A percentile compares a stretch with the other conserved stretches of the same genome.
Evolutionary conservation across 495 filamentous ascomycete genomes (phyloP).

Genomic region (Neurospora sp.): DNA sequence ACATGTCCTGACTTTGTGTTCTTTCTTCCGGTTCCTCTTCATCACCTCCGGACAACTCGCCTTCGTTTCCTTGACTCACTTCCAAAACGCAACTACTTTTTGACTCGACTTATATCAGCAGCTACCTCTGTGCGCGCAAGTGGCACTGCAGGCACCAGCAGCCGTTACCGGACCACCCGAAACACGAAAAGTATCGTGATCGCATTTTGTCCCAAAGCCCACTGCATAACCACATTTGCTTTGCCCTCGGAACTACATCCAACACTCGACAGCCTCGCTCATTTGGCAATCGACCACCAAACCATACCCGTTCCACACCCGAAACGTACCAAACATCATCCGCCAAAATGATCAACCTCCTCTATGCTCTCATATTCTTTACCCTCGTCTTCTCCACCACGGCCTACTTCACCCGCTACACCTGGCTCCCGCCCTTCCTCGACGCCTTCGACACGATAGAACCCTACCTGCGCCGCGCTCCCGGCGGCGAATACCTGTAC

Average conservation of each 20-base stretch:
- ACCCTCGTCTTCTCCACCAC: slow-evolving; percentile 49
- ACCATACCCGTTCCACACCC: neutral
- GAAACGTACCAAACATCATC: neutral
- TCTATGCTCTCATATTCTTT: slow-evolving; percentile 62
- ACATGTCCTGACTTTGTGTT: neutral
- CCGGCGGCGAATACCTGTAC: slow-evolving; percentile 57
- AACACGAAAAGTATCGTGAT: neutral
- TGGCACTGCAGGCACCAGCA: neutral
- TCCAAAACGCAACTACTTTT: neutral
- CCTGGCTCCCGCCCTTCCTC: slow-evolving; percentile 59
- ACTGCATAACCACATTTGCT: neutral
- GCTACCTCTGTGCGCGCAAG: neutral
- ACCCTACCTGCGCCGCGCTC: slow-evolving; percentile 20
- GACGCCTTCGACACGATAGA: slow-evolving; percentile 29
- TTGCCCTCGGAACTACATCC: neutral
- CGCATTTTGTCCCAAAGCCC: neutral
- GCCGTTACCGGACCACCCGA: neutral
- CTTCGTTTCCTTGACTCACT: neutral
- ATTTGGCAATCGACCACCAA: neutral
- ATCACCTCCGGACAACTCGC: neutral
- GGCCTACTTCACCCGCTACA: slow-evolving; percentile 67
- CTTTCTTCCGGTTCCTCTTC: neutral
- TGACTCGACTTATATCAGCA: neutral
- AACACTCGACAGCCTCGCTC: neutral
- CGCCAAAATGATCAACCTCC: slow-evolving; percentile 52